Evolutionary conservation across 208 protist genomes (phyloP).

Genomic region (Acanthamoeba culbertsoni): DNA sequence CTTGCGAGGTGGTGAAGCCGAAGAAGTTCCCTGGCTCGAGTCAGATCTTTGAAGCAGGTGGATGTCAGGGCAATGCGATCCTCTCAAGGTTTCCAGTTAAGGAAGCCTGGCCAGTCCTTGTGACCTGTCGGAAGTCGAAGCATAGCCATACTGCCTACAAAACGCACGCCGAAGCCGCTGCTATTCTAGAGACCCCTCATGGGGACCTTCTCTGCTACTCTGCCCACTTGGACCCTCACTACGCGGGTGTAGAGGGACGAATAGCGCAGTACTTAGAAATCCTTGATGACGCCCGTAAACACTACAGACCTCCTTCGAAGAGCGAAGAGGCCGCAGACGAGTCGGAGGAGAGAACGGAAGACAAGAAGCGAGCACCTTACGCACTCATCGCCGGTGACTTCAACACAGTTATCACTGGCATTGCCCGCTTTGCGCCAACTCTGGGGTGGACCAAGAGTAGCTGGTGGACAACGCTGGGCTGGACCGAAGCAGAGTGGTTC

Average conservation of each 20-base stretch:
- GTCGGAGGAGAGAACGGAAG: neutral
- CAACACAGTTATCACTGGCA: neutral
- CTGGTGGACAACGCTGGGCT: neutral
- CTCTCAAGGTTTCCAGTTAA: neutral
- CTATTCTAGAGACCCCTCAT: neutral
- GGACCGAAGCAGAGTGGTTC: neutral
- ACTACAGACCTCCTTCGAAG: neutral
- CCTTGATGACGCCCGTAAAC: neutral
- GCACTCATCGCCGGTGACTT: neutral
- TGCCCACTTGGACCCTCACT: neutral
- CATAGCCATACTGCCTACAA: neutral
- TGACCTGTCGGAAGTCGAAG: neutral
- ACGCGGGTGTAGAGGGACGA: neutral
- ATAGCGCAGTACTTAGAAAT: neutral
- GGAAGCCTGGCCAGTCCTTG: neutral
- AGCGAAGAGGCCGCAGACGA: neutral
- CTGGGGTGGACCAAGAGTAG: neutral
- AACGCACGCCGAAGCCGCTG: neutral
- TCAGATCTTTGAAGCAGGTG: neutral
- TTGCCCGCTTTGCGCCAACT: neutral
- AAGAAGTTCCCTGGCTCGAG: neutral
- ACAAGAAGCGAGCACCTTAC: neutral
- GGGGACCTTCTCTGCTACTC: neutral
- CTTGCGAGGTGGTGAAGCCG: neutral
- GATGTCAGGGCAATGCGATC: neutral